Conservation (phyloP, 2,329 filamentous ascomycete species). For the Sporothrix dimorphospora region DNA sequence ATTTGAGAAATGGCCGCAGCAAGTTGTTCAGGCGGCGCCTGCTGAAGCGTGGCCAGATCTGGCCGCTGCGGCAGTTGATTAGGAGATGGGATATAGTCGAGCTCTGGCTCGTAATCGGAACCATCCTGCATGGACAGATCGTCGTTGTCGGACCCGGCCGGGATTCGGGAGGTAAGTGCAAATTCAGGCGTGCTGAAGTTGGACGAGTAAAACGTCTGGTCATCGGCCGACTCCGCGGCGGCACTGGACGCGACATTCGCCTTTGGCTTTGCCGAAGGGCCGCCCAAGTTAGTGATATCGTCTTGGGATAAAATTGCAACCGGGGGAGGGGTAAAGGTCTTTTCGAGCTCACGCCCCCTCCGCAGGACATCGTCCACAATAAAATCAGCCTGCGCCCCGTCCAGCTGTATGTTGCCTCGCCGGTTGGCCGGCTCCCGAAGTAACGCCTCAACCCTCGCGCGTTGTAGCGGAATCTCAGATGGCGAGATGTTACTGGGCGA, state of each 20-base stretch:
- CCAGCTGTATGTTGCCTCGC: constrained; percentile 50
- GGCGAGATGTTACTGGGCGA: neutral
- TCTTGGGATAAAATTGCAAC: neutral
- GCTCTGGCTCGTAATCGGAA: constrained; percentile 43
- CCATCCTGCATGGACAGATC: constrained; percentile 46
- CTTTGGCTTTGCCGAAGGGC: neutral
- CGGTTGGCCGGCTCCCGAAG: constrained; percentile 79
- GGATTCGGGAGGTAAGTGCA: constrained; percentile 53
- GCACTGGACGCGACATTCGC: constrained; percentile 18
- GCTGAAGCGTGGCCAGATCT: neutral
- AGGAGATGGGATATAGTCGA: constrained; percentile 30
- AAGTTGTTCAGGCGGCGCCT: constrained; percentile 19
- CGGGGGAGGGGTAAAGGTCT: constrained; percentile 65
- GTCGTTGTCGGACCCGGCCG: constrained; percentile 48
- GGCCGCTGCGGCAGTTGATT: neutral
- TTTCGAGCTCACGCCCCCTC: constrained; percentile 71
- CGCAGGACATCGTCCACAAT: constrained; percentile 73
- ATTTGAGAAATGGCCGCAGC: neutral
- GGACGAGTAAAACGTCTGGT: constrained; percentile 96
- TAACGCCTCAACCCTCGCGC: constrained; percentile 76
- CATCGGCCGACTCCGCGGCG: constrained; percentile 81
- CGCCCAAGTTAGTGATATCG: constrained; percentile 9
- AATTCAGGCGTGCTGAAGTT: constrained; percentile 77
- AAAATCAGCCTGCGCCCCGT: constrained; percentile 64
- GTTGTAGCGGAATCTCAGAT: constrained; percentile 55